Base-by-base conservation (phyloP, 2,329 filamentous ascomycete genomes). In the Colletotrichum sp. region DNA sequence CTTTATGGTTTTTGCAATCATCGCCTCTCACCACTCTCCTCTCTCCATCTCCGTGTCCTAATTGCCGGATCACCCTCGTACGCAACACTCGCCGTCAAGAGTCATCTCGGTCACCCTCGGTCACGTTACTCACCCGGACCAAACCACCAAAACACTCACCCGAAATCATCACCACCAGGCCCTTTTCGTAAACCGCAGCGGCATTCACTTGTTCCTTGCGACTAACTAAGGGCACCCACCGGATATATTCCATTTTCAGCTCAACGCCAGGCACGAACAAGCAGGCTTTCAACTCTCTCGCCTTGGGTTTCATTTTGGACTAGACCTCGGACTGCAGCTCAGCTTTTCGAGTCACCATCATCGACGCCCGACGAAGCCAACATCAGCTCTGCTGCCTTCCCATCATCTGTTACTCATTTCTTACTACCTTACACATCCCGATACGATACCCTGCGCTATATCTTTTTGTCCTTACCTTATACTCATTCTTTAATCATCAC, bases 121-220 rank as follows among this genome's bases (percentile, higher is more conserved):
- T 75, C 75, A 68, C 43, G 66, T 70, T 73, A 71, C 76, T 74
- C 64, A 66, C 38, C 66, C 69, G 54, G 61, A 51, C 73, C 61
- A 54, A 34, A 58, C 70, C 67, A 57, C 72, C 54, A 59, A 11
- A 58, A 33, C 61, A 33, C 38, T 57, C 43, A 36, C 47, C 58
- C 67, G 64, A 58, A 66, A 43, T 43, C 72, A 66, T 58, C 69
- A 73, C 59, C 72, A 68, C n/a, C 68, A 68, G 76, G 78, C 78
- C 69, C 27, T 27, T 81, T 63, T 67, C 31, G 71, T 70, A 66
- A 54, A 54, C 61, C 82, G 83, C 84, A 84, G 86, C 85, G 86
- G 84, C 86, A 88, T 87, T 87, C 80, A 86, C 83, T 87, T 87
- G 86, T 83, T 84, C 85, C 86, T 84, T 87, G 84, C 84, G 84